Conservation (phyloP, 2,329 filamentous ascomycete genomes). For the Aspergillus caelatus region DNA sequence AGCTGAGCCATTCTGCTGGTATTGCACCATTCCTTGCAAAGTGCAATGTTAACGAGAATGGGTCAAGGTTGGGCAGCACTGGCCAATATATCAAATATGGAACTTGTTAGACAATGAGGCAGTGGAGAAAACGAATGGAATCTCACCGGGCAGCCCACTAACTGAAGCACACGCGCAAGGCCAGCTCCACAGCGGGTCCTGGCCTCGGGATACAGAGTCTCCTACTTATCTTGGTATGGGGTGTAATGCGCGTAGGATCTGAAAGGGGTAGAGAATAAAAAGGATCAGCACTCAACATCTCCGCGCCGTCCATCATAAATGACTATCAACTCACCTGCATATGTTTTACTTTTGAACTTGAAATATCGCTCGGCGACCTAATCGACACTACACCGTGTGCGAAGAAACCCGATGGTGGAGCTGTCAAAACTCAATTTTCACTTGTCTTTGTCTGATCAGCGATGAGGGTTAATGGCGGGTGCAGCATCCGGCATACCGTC, state of each 20-base stretch:
- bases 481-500: neutral
- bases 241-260: neutral
- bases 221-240: neutral
- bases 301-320: neutral
- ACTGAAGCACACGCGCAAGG: neutral
- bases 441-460: neutral
- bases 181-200: neutral
- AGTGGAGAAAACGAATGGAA: neutral
- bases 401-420: neutral
- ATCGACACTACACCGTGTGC: neutral
- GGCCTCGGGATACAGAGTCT: neutral
- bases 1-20: neutral
- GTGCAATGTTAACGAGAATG: neutral
- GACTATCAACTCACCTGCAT: neutral
- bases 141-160: neutral
- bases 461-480: neutral
- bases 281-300: neutral
- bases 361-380: neutral
- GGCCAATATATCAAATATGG: neutral
- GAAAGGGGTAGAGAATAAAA: neutral
- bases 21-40: neutral
- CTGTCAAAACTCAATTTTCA: neutral
- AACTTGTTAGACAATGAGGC: neutral
- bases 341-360: neutral
- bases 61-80: neutral